Evolutionary conservation across 192 early-diverging fungal species (phyloP).

Genomic region (Irineochytrium annulatum): DNA sequence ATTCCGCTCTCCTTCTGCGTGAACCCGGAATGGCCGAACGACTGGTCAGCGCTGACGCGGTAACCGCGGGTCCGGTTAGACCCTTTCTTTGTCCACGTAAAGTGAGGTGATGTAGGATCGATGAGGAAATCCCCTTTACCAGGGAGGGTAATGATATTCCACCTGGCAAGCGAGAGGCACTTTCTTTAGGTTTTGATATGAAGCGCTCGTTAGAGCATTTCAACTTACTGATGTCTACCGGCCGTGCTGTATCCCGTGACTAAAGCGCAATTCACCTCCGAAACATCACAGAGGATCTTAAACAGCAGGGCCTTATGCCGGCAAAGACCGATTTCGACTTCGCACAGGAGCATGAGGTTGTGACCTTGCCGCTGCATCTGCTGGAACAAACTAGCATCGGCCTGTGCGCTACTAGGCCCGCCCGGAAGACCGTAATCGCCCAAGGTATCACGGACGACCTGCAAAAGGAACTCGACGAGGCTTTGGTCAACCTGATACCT

Average conservation of each 20-base stretch:
- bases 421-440: constrained; percentile 46
- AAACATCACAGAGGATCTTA: constrained; percentile 46
- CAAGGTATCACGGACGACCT: constrained; percentile 29
- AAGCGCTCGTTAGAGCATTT: no score
- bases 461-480: constrained; percentile 40
- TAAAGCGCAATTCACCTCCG: constrained; percentile 41
- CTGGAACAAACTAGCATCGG: constrained; percentile 33
- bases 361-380: constrained; percentile 46
- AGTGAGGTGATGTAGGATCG: constrained; percentile 48
- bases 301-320: constrained; percentile 51
- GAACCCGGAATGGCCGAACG: constrained; percentile 49
- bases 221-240: constrained; percentile 44
- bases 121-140: constrained; percentile 35
- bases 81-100: constrained; percentile 52
- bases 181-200: no score
- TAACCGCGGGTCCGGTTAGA: constrained; percentile 39
- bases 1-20: constrained; percentile 41
- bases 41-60: constrained; percentile 25
- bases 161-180: no score
- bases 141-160: constrained; percentile 47
- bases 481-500: constrained; percentile 12
- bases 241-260: constrained; percentile 48
- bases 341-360: constrained; percentile 43
- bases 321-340: constrained; percentile 44
- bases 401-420: constrained; percentile 38